A percentile compares a stretch with the other conserved stretches of the same genome.
Conservation (phyloP, 129 eudicot genomes). For the Logfia minima region DNA sequence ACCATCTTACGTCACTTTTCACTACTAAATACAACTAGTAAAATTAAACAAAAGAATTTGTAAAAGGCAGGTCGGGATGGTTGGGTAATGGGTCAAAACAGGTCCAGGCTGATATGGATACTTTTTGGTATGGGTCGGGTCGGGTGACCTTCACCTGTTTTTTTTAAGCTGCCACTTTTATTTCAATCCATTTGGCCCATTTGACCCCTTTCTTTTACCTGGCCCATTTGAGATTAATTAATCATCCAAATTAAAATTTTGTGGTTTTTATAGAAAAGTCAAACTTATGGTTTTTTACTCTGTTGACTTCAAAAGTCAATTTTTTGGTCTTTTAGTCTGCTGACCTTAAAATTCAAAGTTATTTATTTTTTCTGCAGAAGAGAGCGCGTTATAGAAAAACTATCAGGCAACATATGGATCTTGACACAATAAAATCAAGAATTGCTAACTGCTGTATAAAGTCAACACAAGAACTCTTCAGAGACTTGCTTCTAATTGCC, state of each 20-base stretch:
- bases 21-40: neutral
- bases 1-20: neutral
- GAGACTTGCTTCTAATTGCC: conserved; percentile 76
- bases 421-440: conserved; percentile 71
- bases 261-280: neutral
- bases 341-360: neutral
- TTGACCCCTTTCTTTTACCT: neutral
- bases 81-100: neutral
- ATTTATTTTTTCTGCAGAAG: conserved; percentile 40
- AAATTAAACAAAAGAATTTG: neutral
- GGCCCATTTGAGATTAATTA: neutral
- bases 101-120: neutral
- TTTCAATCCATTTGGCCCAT: neutral
- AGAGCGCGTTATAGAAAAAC: conserved; percentile 78
- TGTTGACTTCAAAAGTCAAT: conserved; percentile 2
- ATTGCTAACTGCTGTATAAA: conserved; percentile 53
- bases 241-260: no score
- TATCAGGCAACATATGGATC: conserved; percentile 77
- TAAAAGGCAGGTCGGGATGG: neutral
- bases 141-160: neutral
- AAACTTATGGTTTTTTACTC: neutral
- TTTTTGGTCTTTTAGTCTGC: neutral
- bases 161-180: neutral
- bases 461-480: conserved; percentile 67
- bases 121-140: conserved; percentile 7